Base-by-base conservation (phyloP, 305 asterid genomes). In the Fraxinus sp. region DNA sequence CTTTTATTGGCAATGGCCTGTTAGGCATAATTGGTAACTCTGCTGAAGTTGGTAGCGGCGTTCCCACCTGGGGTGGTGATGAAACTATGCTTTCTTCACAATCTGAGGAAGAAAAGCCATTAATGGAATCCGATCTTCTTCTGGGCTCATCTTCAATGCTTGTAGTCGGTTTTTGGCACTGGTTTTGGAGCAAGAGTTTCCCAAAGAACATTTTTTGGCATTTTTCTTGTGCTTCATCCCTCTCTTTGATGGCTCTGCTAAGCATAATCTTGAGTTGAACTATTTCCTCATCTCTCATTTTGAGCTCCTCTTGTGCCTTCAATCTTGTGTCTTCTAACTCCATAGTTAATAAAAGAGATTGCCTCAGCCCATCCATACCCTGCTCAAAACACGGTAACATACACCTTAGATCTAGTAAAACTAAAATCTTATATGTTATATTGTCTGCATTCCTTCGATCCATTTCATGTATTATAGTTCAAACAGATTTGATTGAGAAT, bases 61-160 rank as follows among this genome's bases (percentile, higher is more conserved):
- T 55, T 3, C 18, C 41, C 13, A 49, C 16, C 33, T 13, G 83
- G 35, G 70, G 79, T 8, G 94, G 94, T 0, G 98, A 93, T 0
- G 97, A 92, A 28, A 94, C 98, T 8, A 92, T 95, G 91, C 97
- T 94, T 78, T 94, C 99, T 78, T 93, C 99, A 81, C 94, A 89
- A 59, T 94, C 97, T 0, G 97, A 93, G 46, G 93, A 86, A 3
- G 92, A 87, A 30, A 87, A 77, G 0, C 83, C 86, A 77, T 85
- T 83, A 82, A 77, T 68, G 49, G 88, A 83, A 74, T 89, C 90
- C 1, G 85, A 18, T 28, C 81, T 88, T 76, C 84, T 83, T 82
- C 80, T 86, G 80, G 92, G 92, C n/a, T 92, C 97, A 52, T 92
- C 92, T 64, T 91, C 95, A 73, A 89, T 82, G 90, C 94, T 88